phyloP scores from a whole-genome alignment of 495 filamentous ascomycete species.

The Aspergillus coremiiformis region DNA sequence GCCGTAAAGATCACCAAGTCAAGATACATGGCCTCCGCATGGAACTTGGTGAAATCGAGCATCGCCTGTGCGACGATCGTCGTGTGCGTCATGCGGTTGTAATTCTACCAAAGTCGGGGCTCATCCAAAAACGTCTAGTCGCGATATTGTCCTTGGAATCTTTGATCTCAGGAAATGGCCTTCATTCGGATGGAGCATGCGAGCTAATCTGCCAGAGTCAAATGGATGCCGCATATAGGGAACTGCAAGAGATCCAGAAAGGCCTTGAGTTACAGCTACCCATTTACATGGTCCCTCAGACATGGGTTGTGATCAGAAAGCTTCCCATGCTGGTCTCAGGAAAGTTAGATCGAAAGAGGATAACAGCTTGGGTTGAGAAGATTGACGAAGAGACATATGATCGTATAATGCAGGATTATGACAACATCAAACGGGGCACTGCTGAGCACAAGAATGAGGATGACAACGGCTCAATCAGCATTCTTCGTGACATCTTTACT shows the following conservation, averaged over 20 bases:
- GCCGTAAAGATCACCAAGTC: slow-evolving; percentile 58
- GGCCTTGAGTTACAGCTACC: slow-evolving; percentile 32
- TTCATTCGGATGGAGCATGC: slow-evolving; percentile 27
- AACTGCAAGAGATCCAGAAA: slow-evolving; percentile 28
- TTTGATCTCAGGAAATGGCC: slow-evolving; percentile 20
- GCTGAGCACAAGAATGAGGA: slow-evolving; percentile 23
- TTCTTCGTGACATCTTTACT: slow-evolving; percentile 35
- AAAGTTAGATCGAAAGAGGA: slow-evolving; percentile 43
- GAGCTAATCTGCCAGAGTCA: slow-evolving; percentile 29
- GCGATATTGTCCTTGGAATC: slow-evolving; percentile 35
- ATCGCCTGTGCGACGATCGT: slow-evolving; percentile 28
- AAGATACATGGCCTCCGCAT: slow-evolving; percentile 64
- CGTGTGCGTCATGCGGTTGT: slow-evolving; percentile 42
- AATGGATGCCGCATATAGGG: slow-evolving; percentile 20
- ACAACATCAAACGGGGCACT: slow-evolving; percentile 23
- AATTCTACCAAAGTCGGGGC: slow-evolving; percentile 36
- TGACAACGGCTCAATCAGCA: slow-evolving; percentile 19
- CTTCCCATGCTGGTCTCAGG: slow-evolving; percentile 44
- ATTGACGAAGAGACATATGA: slow-evolving; percentile 31
- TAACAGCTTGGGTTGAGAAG: slow-evolving; percentile 38
- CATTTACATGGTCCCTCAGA: slow-evolving; percentile 43
- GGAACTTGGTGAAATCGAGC: slow-evolving; percentile 50
- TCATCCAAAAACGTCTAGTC: slow-evolving; percentile 34
- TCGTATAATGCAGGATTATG: slow-evolving; percentile 35
- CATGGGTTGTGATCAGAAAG: slow-evolving; percentile 36